A percentile compares a stretch with the other conserved stretches of the same genome.
Evolutionary conservation across 148 eudicot species (phyloP).

Genomic region (Pouteria glomerata): DNA sequence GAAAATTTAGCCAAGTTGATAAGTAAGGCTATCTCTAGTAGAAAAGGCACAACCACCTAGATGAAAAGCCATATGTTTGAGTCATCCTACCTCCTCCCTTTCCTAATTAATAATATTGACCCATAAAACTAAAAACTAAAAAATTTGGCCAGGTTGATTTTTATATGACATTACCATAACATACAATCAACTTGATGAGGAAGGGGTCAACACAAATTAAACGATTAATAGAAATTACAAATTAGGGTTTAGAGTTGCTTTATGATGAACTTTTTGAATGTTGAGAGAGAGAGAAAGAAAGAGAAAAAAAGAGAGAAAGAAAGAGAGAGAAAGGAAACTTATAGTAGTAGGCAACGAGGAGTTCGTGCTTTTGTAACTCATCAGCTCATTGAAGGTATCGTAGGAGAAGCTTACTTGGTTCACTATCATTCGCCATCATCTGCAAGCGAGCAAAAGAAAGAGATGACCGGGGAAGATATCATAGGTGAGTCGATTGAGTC

Average conservation of each 20-base stretch:
- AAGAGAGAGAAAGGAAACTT: background rate
- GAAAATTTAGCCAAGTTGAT: too few species aligned
- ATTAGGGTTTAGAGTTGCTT: slow-evolving; percentile 21
- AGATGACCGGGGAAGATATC: background rate
- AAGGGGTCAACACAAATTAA: background rate
- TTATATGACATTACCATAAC: too few species aligned
- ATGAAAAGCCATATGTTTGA: too few species aligned
- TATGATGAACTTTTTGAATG: background rate
- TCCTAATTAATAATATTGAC: too few species aligned
- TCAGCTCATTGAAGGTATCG: slow-evolving; percentile 98
- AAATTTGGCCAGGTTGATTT: too few species aligned
- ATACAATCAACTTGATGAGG: slow-evolving; percentile 74
- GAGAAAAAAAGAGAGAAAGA: too few species aligned
- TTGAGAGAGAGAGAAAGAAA: background rate
- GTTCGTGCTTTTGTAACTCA: slow-evolving; percentile 93
- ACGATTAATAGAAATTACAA: background rate
- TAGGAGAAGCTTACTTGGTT: slow-evolving; percentile 86
- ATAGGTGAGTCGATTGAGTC: too few species aligned
- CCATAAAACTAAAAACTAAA: too few species aligned
- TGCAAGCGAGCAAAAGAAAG: too few species aligned
- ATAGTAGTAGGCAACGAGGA: slow-evolving; percentile 97
- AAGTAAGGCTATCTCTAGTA: too few species aligned
- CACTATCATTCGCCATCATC: slow-evolving; percentile 57
- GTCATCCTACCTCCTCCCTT: too few species aligned
- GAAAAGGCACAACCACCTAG: too few species aligned